Conservation (phyloP, 164 flowering plant species). For the Aristolochia californica region DNA sequence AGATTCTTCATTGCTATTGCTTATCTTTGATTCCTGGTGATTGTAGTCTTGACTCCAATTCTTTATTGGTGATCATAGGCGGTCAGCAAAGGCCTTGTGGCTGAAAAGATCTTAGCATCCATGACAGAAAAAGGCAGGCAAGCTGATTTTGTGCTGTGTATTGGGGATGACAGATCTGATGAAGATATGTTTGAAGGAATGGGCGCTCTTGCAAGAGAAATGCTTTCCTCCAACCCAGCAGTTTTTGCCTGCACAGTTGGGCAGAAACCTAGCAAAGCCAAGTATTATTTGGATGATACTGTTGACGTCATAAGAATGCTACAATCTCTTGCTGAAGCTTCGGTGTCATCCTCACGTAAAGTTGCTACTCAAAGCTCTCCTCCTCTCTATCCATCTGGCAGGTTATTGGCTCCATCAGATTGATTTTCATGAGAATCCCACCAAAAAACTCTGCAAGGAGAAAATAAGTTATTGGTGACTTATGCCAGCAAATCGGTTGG, state of each 20-base stretch:
- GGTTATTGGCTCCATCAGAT: too few relatives aligned
- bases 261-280: constrained; percentile 29
- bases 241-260: constrained; percentile 61
- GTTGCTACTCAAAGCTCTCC: not conserved
- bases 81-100: constrained; percentile 38
- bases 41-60: constrained; percentile 28
- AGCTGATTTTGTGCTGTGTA: constrained; percentile 40
- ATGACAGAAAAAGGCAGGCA: constrained; percentile 24
- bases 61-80: constrained; percentile 25
- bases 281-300: constrained; percentile 43
- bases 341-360: constrained; percentile 22
- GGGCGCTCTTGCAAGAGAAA: constrained; percentile 12
- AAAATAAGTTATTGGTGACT: too few relatives aligned
- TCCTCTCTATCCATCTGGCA: not conserved
- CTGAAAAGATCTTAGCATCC: constrained; percentile 34
- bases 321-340: constrained; percentile 38
- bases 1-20: not conserved
- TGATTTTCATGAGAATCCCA: too few relatives aligned
- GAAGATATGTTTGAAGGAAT: constrained; percentile 54
- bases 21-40: not conserved
- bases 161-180: constrained; percentile 54
- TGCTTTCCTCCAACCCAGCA: constrained; percentile 15
- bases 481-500: too few relatives aligned
- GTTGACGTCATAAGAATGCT: constrained; percentile 37
- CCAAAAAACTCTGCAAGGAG: too few relatives aligned